These are phyloP conservation scores for Nepenthes mirabilis DNA, from an alignment of 148 eudicot species.

Conservation along the genomic window DNA sequence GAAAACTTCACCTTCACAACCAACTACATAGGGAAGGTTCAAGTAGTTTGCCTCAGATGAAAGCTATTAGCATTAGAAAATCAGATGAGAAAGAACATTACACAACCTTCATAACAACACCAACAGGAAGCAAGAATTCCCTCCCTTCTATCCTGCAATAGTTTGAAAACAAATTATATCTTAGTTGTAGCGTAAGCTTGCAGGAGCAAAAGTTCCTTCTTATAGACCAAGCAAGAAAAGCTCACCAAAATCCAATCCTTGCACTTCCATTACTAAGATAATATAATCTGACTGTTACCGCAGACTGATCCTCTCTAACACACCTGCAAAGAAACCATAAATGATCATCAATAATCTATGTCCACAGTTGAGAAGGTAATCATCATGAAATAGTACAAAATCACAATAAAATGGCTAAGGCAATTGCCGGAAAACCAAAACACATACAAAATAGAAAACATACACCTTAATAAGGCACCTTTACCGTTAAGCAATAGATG, in stretches of 20 bases:
- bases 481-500: neutral
- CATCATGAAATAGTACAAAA: neutral
- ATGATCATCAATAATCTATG: neutral
- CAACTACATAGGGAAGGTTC: too few species aligned
- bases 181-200: conserved; percentile 4
- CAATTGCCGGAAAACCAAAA: too few species aligned
- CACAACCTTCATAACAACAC: conserved; percentile 68
- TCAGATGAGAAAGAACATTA: conserved; percentile 2
- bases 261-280: conserved; percentile 95
- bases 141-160: conserved; percentile 67
- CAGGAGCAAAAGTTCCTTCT: neutral
- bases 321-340: conserved; percentile 37
- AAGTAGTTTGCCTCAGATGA: neutral
- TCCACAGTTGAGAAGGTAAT: neutral
- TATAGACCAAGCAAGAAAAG: neutral
- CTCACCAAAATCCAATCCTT: conserved; percentile 95
- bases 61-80: conserved; percentile 5
- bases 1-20: too few species aligned
- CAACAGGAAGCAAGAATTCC: conserved; percentile 88
- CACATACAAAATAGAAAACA: neutral
- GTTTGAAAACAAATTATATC: conserved; percentile 1
- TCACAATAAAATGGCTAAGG: too few species aligned
- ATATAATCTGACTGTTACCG: conserved; percentile 64
- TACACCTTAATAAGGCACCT: neutral
- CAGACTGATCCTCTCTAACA: conserved; percentile 85